Evolutionary conservation across 169 alveolate species (phyloP).

Genomic region (Cryptosporidium ubiquitum): DNA sequence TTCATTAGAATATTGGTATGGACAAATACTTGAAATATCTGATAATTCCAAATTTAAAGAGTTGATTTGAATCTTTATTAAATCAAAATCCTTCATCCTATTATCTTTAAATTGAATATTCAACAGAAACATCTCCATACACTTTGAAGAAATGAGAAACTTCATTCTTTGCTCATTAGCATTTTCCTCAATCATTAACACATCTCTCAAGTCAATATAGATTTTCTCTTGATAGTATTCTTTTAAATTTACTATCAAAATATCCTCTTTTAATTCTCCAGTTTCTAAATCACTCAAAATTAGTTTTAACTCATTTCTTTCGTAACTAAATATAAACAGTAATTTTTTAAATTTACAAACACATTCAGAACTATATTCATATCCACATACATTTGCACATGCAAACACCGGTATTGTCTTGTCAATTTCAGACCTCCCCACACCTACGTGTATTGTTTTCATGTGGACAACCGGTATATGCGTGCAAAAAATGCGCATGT

Average conservation of each 20-base stretch:
- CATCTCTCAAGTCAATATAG: slow-evolving; percentile 10
- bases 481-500: slow-evolving; percentile 5
- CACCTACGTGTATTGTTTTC: slow-evolving; percentile 9
- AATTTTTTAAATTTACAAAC: neutral
- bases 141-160: neutral
- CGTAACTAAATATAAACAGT: slow-evolving; percentile 1
- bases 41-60: neutral
- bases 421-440: neutral
- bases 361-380: neutral
- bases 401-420: neutral
- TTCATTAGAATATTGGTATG: neutral
- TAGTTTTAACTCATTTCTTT: neutral
- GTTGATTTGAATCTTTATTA: neutral
- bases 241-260: neutral
- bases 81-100: neutral
- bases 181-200: slow-evolving; percentile 5
- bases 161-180: neutral
- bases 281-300: neutral
- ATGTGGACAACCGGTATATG: slow-evolving; percentile 16
- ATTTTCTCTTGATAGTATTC: neutral
- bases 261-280: neutral
- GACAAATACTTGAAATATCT: slow-evolving; percentile 12
- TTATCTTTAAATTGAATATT: neutral
- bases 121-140: neutral
- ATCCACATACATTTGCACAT: neutral